Evolutionary conservation across 371 early-diverging fungal species (phyloP), one percentile per base, ranked within the genome.

Genomic region (Mortierella sp.): DNA sequence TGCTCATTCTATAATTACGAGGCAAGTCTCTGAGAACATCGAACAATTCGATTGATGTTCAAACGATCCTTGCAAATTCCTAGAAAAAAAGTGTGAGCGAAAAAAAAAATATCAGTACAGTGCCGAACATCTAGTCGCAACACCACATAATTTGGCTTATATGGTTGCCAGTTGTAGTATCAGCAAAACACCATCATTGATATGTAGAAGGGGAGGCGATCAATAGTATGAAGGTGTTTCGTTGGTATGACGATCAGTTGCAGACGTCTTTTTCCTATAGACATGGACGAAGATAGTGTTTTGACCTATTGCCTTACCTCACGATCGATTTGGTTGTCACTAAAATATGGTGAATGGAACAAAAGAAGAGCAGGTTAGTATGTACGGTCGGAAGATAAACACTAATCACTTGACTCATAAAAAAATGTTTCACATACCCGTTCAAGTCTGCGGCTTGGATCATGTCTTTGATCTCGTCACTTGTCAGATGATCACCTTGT

Each of bases 401-500:
- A 8, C 40, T 10, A 1, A 37, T 37, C 40, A 37, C 40, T 19
- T 19, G n/a, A 45, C 45, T 3, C 8, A 60, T 3, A 31, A 17
- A 28, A 23, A 47, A 62, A 19, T 19, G 15, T 15, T 35, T 26
- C 26, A 15, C 26, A 19, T 68, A 62, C 58, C 64, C 51, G 51
- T 86, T 80, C 54, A 55, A 66, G 68, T 88, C 88, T 9, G 88
- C 88, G 53, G 85, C 91, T 49, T 83, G 83, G 61, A 93, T 84
- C 92, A 93, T 92, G 51, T 90, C 90, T 19, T 90, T 88, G 66
- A 92, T 78, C 67, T 92, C 91, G n/a, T 91, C 92, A 40, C 85
- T 77, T 15, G 89, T 68, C 55, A 91, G 85, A 23, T 84, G 64
- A 77, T 92, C 93, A 23, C 91, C 91, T 64, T 90, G 87, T 5